phyloP scores from a whole-genome alignment of 495 filamentous ascomycete genomes.

The Oleoguttula mirabilis region DNA sequence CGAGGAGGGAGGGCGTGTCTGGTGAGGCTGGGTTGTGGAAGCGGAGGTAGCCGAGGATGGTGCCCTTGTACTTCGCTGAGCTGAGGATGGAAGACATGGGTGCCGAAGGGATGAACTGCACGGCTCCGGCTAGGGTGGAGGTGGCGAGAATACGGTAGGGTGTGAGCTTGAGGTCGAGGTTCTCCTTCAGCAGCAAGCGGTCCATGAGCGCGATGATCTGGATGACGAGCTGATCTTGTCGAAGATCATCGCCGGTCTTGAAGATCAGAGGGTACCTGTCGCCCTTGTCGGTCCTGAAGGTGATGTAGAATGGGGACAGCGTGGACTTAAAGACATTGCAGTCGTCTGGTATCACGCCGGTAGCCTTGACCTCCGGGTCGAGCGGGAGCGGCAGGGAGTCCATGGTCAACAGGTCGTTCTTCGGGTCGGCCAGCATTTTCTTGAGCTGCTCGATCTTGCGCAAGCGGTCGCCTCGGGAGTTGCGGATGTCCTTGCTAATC shows the following conservation, averaged over 20 bases:
- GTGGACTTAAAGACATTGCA: conserved; percentile 91
- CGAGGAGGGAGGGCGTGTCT: conserved; percentile 47
- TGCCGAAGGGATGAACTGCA: conserved; percentile 82
- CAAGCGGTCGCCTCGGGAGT: conserved; percentile 60
- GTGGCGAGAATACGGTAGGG: conserved; percentile 96
- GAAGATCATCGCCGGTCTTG: conserved; percentile 93
- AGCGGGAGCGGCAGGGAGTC: conserved; percentile 83
- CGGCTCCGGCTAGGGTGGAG: conserved; percentile 72
- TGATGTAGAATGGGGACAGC: conserved; percentile 77
- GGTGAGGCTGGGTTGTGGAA: conserved; percentile 79
- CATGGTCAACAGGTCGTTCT: conserved; percentile 71
- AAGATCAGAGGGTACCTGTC: conserved; percentile 82
- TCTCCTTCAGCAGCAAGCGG: conserved; percentile 87
- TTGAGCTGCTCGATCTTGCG: conserved; percentile 74
- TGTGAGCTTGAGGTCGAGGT: conserved; percentile 87
- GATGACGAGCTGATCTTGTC: conserved; percentile 95
- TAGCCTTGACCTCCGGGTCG: conserved; percentile 68
- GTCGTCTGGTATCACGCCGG: conserved; percentile 71
- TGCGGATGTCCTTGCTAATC: conserved; percentile 80
- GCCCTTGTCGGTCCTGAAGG: conserved; percentile 69
- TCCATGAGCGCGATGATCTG: conserved; percentile 99
- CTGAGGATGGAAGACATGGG: conserved; percentile 65
- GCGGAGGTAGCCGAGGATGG: conserved; percentile 74
- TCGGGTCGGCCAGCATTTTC: conserved; percentile 70
- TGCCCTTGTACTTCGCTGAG: conserved; percentile 59